A percentile compares a stretch with the other conserved stretches of the same genome.
These are phyloP conservation scores for Dothideomycetes sp. DNA, from an alignment of 2,329 filamentous ascomycete genomes.

Conservation along the genomic window DNA sequence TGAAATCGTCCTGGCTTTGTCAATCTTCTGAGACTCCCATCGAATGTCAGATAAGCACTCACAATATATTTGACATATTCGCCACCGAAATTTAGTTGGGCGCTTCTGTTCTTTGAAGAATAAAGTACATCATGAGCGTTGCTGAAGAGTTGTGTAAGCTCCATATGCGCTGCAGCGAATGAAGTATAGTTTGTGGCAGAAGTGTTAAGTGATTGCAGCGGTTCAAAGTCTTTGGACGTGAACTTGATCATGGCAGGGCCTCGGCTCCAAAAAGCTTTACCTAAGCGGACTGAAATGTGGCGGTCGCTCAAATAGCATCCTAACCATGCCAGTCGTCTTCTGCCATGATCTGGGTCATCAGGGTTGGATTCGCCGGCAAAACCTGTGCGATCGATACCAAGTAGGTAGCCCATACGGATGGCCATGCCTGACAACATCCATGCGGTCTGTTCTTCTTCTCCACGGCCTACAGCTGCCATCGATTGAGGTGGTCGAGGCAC, in stretches of 20 bases:
- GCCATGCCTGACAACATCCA: slow-evolving; percentile 29
- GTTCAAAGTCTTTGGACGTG: slow-evolving; percentile 25
- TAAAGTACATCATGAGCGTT: slow-evolving; percentile 29
- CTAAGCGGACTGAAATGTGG: slow-evolving; percentile 26
- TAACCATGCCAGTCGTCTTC: slow-evolving; percentile 26
- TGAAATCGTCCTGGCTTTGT: slow-evolving; percentile 22
- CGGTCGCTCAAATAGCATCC: slow-evolving; percentile 28
- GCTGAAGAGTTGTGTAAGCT: slow-evolving; percentile 27
- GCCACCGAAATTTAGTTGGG: slow-evolving; percentile 26
- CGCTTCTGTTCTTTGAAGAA: slow-evolving; percentile 25
- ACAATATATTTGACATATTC: slow-evolving; percentile 29
- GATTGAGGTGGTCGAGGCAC: slow-evolving; percentile 23
- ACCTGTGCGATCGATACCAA: slow-evolving; percentile 26
- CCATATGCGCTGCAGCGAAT: slow-evolving; percentile 26
- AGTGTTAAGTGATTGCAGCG: slow-evolving; percentile 20
- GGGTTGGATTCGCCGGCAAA: slow-evolving; percentile 24
- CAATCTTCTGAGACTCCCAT: not conserved
- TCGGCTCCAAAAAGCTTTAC: slow-evolving; percentile 28
- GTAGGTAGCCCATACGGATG: slow-evolving; percentile 26
- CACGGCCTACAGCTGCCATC: slow-evolving; percentile 22
- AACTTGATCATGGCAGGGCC: slow-evolving; percentile 27
- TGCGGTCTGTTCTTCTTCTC: slow-evolving; percentile 26
- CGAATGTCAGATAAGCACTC: not conserved
- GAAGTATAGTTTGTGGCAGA: slow-evolving; percentile 25
- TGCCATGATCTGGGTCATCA: slow-evolving; percentile 23